Evolutionary conservation across 495 filamentous ascomycete species (phyloP), one percentile per base, ranked within the genome.

Genomic region (Gamarada debralockiae): DNA sequence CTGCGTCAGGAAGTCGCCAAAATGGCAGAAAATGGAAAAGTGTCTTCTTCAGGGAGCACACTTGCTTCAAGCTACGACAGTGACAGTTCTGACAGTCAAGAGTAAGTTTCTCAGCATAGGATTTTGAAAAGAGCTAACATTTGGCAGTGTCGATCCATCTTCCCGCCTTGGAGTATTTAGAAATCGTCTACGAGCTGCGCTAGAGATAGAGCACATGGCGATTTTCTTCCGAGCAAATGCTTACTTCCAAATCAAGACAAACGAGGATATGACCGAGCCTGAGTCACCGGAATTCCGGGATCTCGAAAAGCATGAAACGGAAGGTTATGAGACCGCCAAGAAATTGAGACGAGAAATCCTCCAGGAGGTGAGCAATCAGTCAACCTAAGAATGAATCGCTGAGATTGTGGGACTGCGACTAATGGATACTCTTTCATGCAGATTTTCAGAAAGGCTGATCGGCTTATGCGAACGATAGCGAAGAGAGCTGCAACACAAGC

Each of bases 171-270:
- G 78, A 22, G 73, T 79, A n/a, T 76, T 79, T 39, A 79, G 82
- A 25, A 82, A 84, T 37, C 78, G 79, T 37, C 74, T 97, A 1
- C 79, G 89, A 15, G 67, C 69, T 33, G 80, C 89, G 17, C 74
- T 97, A 3, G 89, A 95, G 64, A 63, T 95, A 34, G 79, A 92
- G 55, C 92, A 97, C 60, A 80, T 83, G 52, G 89, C 85, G 36
- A 73, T 80, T 0, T 97, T 96, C 66, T 96, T 95, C 65, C 81
- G 83, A 15, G 90, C 82, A 23, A 96, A 90, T 55, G 85, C 80
- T 1, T 87, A 85, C 53, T 96, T 78, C 62, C 87, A 95, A 62
- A 83, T 93, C 42, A 96, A 93, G 60, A 73, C 73, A 0, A 78
- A 92, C 47, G 65, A 77, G 25, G 69, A 75, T n/a, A 63, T 80